These are phyloP conservation scores for Trametes villosa DNA, from an alignment of 768 basidiomycete genomes.

Conservation along the genomic window DNA sequence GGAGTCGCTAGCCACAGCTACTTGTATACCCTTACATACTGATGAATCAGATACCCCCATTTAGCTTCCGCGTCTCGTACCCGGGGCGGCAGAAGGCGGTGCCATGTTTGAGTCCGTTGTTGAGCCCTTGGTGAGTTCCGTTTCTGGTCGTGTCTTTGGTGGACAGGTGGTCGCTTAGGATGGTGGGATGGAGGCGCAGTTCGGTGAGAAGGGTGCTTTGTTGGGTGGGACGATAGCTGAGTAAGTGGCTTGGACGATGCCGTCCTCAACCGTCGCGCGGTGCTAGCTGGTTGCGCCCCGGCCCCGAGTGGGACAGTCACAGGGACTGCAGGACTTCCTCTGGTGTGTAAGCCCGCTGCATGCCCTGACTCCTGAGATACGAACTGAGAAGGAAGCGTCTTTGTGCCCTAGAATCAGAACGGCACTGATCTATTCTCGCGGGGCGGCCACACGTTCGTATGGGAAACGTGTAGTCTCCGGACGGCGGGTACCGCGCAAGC, in stretches of 20 bases:
- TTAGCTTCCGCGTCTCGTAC: not conserved
- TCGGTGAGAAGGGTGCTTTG: not conserved
- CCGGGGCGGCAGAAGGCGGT: no score
- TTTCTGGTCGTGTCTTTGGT: not conserved
- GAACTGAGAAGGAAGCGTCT: not conserved
- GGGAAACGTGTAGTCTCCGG: constrained; percentile 1
- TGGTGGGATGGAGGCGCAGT: not conserved
- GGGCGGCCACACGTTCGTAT: constrained; percentile 2
- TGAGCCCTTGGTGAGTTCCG: not conserved
- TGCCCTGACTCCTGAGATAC: constrained; percentile 12
- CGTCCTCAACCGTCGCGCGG: not conserved
- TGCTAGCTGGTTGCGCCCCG: not conserved
- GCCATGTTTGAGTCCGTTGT: no score
- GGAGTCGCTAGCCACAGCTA: no score
- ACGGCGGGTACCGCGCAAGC: not conserved
- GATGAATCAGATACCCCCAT: constrained; percentile 14
- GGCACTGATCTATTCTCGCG: not conserved
- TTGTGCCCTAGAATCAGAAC: constrained; percentile 2
- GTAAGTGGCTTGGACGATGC: not conserved
- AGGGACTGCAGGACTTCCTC: not conserved
- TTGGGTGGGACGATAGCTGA: not conserved
- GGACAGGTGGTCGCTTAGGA: no score
- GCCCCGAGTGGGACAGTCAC: not conserved
- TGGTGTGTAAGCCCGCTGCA: constrained; percentile 8
- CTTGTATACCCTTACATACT: constrained; percentile 13